Percentiles rank a stretch among this genome's conserved stretches.
Evolutionary conservation across 306 rosid genomes (phyloP).

Genomic region (Astragalus membranaceus): DNA sequence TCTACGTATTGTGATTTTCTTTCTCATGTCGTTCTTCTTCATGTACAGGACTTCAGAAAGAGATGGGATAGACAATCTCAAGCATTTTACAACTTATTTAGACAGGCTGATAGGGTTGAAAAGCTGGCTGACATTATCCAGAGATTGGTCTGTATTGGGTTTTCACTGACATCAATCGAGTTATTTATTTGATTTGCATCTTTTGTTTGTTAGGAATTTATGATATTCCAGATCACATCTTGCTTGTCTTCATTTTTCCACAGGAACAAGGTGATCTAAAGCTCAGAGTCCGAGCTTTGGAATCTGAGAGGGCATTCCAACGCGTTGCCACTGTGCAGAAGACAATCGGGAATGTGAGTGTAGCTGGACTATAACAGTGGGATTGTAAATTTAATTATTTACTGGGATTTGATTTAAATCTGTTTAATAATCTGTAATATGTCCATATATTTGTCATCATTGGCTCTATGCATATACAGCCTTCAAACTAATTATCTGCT

Average conservation of each 20-base stretch:
- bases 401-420: slow-evolving; percentile 8
- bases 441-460: slow-evolving; percentile 14
- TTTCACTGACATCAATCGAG: slow-evolving; percentile 13
- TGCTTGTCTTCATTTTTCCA: slow-evolving; percentile 11
- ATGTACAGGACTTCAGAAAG: slow-evolving; percentile 65
- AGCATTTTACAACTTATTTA: slow-evolving; percentile 88
- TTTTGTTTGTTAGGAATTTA: slow-evolving; percentile 14
- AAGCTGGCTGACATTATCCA: slow-evolving; percentile 83
- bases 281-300: slow-evolving; percentile 92
- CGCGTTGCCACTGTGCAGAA: slow-evolving; percentile 91
- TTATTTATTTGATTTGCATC: slow-evolving; percentile 11
- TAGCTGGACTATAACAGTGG: slow-evolving; percentile 13
- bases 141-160: slow-evolving; percentile 49
- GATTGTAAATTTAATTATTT: not conserved
- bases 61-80: slow-evolving; percentile 89
- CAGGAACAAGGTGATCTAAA: slow-evolving; percentile 99
- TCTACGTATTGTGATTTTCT: slow-evolving; percentile 13
- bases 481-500: slow-evolving; percentile 9
- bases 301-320: slow-evolving; percentile 97
- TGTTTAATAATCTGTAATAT: not conserved
- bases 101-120: slow-evolving; percentile 97
- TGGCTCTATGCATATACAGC: not conserved
- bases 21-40: slow-evolving; percentile 30
- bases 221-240: slow-evolving; percentile 5
- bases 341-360: slow-evolving; percentile 88